Evolutionary conservation across 805 yeast genomes (phyloP).

Genomic region (Ogataea corticis): DNA sequence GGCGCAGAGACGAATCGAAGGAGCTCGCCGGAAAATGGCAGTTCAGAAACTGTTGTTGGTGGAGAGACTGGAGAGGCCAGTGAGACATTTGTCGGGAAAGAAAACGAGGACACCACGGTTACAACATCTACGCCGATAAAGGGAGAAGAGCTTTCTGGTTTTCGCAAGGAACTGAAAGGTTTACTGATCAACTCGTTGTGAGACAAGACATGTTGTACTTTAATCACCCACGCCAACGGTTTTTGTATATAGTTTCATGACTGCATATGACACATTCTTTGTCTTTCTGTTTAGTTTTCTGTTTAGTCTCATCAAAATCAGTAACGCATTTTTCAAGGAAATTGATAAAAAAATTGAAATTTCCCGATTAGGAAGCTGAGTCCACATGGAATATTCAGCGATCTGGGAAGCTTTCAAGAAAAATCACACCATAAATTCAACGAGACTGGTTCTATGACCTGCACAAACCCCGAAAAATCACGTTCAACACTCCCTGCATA

Average conservation of each 20-base stretch:
- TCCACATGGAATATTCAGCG: constrained; percentile 2
- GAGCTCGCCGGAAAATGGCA: background rate
- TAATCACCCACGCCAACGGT: background rate
- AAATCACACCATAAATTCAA: background rate
- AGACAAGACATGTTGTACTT: background rate
- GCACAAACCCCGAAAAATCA: background rate
- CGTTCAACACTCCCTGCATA: background rate
- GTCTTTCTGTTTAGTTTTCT: background rate
- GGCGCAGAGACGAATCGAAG: constrained; percentile 1
- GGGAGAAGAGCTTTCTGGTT: constrained; percentile 14
- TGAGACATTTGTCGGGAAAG: constrained; percentile 4
- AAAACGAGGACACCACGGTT: constrained; percentile 14
- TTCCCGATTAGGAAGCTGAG: constrained; percentile 7
- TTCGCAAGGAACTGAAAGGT: constrained; percentile 23
- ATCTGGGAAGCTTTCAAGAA: background rate
- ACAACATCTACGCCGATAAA: constrained; percentile 25
- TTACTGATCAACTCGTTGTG: constrained; percentile 16
- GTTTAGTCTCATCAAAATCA: background rate
- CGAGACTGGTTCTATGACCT: constrained; percentile 2
- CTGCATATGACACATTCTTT: constrained; percentile 1
- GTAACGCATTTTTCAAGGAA: background rate
- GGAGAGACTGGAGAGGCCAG: background rate
- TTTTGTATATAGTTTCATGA: background rate
- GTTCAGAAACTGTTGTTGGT: background rate
- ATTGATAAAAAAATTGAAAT: background rate